Conservation (phyloP, 805 yeast species). For the Pichia occidentalis region DNA sequence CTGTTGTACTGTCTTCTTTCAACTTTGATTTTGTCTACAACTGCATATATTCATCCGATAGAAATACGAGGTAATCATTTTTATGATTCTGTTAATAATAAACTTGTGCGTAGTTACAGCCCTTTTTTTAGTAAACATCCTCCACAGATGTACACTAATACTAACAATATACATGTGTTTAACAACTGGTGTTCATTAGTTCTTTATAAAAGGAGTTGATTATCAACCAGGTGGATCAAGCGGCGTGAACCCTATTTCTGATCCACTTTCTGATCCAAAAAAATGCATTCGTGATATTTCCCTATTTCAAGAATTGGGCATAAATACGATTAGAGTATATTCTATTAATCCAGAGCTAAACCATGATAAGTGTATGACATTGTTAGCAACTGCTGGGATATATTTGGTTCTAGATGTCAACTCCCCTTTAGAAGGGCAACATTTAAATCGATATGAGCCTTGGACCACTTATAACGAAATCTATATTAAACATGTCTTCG, state of each 20-base stretch:
- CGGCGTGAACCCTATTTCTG: conserved; percentile 47
- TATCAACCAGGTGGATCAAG: conserved; percentile 96
- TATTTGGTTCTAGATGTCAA: conserved; percentile 87
- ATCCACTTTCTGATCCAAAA: conserved; percentile 70
- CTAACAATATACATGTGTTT: neutral
- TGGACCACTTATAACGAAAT: conserved; percentile 74
- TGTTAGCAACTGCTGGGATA: conserved; percentile 89
- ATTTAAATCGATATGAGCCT: conserved; percentile 85
- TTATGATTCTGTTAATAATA: conserved; percentile 63
- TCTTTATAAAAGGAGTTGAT: conserved; percentile 81
- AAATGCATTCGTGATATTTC: conserved; percentile 76
- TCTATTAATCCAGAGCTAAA: conserved; percentile 75
- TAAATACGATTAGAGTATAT: conserved; percentile 83
- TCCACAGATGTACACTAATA: too few species aligned
- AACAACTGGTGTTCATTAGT: conserved; percentile 31
- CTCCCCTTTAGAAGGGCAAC: conserved; percentile 73
- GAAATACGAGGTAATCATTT: conserved; percentile 64
- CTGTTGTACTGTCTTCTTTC: neutral
- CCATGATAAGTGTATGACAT: conserved; percentile 87
- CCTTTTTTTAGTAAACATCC: too few species aligned
- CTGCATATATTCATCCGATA: conserved; percentile 47
- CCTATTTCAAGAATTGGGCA: conserved; percentile 75
- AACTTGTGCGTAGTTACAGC: conserved; percentile 46
- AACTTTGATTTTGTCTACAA: neutral
- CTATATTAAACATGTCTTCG: conserved; percentile 71